Conservation (phyloP, 176 grass and related monocot species). For the Musa schizocarpa region DNA sequence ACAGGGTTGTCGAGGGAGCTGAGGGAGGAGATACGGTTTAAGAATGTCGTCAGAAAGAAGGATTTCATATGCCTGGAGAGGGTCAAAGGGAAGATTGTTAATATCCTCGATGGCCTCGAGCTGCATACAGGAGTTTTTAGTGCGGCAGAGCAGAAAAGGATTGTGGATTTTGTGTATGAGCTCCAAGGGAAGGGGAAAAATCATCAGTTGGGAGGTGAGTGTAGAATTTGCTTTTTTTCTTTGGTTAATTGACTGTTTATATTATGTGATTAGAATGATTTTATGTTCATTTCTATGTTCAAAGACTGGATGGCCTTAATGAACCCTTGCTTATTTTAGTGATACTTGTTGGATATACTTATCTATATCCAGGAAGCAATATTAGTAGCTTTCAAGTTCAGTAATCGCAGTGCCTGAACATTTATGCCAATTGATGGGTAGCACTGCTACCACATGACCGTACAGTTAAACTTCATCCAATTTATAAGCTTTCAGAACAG, state of each 20-base stretch:
- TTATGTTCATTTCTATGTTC: too few species aligned
- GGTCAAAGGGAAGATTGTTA: conserved; percentile 25
- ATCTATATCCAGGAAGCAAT: too few species aligned
- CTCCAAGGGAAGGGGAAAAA: conserved; percentile 33
- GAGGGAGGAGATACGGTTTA: conserved; percentile 31
- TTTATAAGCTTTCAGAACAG: too few species aligned
- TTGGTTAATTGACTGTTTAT: neutral
- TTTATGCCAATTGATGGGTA: too few species aligned
- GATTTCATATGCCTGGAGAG: conserved; percentile 37
- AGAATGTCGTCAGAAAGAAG: conserved; percentile 33
- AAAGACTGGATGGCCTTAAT: too few species aligned
- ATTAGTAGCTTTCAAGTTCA: too few species aligned
- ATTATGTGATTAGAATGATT: neutral
- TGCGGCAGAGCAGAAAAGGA: conserved; percentile 38
- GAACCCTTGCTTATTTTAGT: too few species aligned
- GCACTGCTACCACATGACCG: too few species aligned
- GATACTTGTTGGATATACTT: too few species aligned
- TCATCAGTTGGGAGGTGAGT: conserved; percentile 35
- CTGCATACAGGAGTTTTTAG: conserved; percentile 41
- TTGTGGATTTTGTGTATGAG: conserved; percentile 34
- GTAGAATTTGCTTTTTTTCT: neutral
- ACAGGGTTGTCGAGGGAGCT: conserved; percentile 33
- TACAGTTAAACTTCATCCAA: too few species aligned
- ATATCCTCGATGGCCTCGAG: conserved; percentile 37
- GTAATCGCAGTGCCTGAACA: too few species aligned